Evolutionary conservation across 202 grass and related monocot genomes (phyloP).

Genomic region (Musa balbisiana): DNA sequence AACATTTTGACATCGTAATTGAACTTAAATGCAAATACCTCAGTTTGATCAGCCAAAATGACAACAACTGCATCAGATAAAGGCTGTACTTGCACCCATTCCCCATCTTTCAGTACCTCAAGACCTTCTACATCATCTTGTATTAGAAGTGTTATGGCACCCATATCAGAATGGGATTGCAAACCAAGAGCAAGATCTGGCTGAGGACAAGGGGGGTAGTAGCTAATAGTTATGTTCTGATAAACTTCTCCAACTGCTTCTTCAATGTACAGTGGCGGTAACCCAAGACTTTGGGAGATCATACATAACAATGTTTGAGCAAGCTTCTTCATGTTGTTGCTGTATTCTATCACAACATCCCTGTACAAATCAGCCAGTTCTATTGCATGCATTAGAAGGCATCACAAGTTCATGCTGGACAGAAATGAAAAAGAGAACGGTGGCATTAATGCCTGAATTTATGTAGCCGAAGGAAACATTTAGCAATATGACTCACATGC

Average conservation of each 20-base stretch:
- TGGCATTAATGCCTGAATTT: too few species aligned
- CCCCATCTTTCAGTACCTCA: constrained; percentile 74
- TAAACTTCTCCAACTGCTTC: constrained; percentile 73
- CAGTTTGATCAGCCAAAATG: constrained; percentile 80
- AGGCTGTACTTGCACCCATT: constrained; percentile 60
- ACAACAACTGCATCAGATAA: constrained; percentile 58
- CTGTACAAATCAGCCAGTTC: constrained; percentile 23
- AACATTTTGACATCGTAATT: not conserved
- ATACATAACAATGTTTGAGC: constrained; percentile 56
- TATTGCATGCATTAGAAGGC: not conserved
- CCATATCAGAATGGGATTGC: constrained; percentile 97
- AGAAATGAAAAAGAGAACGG: not conserved
- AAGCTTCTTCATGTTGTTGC: constrained; percentile 57
- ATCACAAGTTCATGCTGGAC: not conserved
- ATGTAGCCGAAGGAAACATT: not conserved
- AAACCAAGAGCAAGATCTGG: constrained; percentile 92
- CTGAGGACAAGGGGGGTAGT: constrained; percentile 78
- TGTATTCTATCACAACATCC: constrained; percentile 67
- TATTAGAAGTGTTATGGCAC: constrained; percentile 78
- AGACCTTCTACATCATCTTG: constrained; percentile 95
- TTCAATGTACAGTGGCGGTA: constrained; percentile 67
- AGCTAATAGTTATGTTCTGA: constrained; percentile 94
- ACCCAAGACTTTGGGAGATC: constrained; percentile 53
- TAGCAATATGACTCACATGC: not conserved
- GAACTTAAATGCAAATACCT: constrained; percentile 36